Evolutionary conservation across 345 rosid species (phyloP).

Genomic region (Murraya koenigii): DNA sequence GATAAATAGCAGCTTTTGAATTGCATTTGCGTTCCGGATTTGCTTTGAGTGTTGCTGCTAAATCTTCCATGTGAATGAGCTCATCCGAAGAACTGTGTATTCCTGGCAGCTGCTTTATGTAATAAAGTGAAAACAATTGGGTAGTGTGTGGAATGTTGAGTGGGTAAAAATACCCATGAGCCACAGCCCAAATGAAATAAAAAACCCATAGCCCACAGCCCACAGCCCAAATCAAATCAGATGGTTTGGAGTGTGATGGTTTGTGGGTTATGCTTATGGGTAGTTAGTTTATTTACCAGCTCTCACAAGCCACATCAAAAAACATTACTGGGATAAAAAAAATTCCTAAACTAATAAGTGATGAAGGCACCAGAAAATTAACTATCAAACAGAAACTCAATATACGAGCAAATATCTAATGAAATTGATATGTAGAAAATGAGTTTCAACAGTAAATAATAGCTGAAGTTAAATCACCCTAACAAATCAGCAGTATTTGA

Average conservation of each 20-base stretch:
- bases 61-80: not conserved
- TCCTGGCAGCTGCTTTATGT: no score
- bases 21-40: not conserved
- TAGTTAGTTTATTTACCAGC: no score
- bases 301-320: no score
- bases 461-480: no score
- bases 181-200: not conserved
- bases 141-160: not conserved
- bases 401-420: no score
- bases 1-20: constrained; percentile 10
- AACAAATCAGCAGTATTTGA: no score
- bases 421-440: no score
- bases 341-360: no score
- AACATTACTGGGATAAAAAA: no score
- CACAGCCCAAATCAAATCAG: not conserved
- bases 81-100: not conserved
- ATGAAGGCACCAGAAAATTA: no score
- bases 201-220: not conserved
- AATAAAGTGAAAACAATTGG: not conserved
- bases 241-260: not conserved
- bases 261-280: not conserved
- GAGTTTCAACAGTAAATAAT: no score
- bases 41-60: not conserved
- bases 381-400: no score
- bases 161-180: not conserved